Base-by-base conservation (phyloP, 1,284 basidiomycete species). In the Pyrrhoderma noxium region DNA sequence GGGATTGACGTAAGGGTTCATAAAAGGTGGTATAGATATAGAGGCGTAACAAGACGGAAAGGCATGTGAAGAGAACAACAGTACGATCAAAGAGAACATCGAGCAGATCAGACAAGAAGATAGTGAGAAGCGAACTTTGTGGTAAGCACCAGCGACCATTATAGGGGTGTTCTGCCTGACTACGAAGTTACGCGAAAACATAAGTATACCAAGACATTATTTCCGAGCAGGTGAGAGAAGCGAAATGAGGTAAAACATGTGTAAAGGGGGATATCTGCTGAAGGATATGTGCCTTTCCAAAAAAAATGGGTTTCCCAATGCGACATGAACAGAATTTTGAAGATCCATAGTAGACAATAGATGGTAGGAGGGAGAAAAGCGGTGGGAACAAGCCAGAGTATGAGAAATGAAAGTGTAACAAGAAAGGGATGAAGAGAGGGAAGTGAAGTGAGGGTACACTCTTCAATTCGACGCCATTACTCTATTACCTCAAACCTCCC, bases 401-500 rank as follows among this genome's bases (percentile, higher is more conserved):
- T 7, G 5, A 18, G 14, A n/a, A 40, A 5, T 7, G n/a, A 22
- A n/a, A 22, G 5, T 53, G 41, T 21, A 31, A 52, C 47, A 49
- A 55, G 47, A 49, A 52, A 22, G 42, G 45, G 39, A 16, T 23
- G 25, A 22, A 41, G 35, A 47, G n/a, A 34, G 25, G 45, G 8
- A 37, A 40, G 38, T 40, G 16, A 22, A 40, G 38, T 36, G 45
- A 23, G 36, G 36, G 35, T 3, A 41, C 49, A 35, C 40, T 4
- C 19, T n/a, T 21, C 8, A 16, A 34, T 23, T 11, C 9, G 2
- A 19, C 1, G 11, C 16, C 16, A 58, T 70, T 61, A 86, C 62
- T 85, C 82, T 55, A 87, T 65, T 14, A 83, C 67, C 63, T 86
- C 83, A 58, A 88, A 87, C 56, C 85, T 71, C 57, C 80, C 78